phyloP scores from a whole-genome alignment of 225 moss, liverwort and hornwort species.

The Takakia lepidozioides region DNA sequence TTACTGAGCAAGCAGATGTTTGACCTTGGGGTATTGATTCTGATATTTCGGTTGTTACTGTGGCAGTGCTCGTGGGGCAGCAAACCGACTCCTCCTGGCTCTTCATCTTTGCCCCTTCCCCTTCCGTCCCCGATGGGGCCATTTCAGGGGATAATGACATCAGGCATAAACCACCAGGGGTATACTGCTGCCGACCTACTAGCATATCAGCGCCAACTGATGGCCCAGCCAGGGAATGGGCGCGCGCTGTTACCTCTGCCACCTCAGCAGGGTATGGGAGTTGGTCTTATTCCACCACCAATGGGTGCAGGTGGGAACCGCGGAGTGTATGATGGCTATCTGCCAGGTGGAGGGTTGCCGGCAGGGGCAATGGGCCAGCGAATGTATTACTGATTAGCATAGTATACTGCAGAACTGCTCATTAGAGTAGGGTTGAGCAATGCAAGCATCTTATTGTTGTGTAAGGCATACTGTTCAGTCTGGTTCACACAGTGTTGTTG shows the following conservation, averaged over 20 bases:
- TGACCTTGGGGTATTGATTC: no score
- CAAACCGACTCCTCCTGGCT: constrained; percentile 57
- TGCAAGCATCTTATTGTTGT: no score
- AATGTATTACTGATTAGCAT: constrained; percentile 31
- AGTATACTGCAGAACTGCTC: no score
- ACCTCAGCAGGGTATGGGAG: constrained; percentile 39
- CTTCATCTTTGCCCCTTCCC: constrained; percentile 52
- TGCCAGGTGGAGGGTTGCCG: constrained; percentile 34
- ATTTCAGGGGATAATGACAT: constrained; percentile 46
- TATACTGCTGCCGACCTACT: constrained; percentile 46
- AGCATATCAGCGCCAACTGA: constrained; percentile 45
- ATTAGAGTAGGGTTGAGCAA: no score
- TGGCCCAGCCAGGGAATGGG: constrained; percentile 32
- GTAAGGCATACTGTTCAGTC: no score
- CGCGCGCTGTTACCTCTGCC: constrained; percentile 53
- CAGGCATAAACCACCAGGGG: constrained; percentile 39
- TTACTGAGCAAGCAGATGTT: no score
- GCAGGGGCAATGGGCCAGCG: constrained; percentile 39
- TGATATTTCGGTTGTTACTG: neutral
- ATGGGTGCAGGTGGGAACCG: constrained; percentile 32
- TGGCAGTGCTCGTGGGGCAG: constrained; percentile 69
- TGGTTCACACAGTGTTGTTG: no score
- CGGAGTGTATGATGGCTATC: constrained; percentile 44
- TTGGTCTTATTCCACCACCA: constrained; percentile 33
- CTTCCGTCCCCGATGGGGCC: constrained; percentile 49